phyloP scores from a whole-genome alignment of 1,284 basidiomycete species.

The Vanrija sp. region DNA sequence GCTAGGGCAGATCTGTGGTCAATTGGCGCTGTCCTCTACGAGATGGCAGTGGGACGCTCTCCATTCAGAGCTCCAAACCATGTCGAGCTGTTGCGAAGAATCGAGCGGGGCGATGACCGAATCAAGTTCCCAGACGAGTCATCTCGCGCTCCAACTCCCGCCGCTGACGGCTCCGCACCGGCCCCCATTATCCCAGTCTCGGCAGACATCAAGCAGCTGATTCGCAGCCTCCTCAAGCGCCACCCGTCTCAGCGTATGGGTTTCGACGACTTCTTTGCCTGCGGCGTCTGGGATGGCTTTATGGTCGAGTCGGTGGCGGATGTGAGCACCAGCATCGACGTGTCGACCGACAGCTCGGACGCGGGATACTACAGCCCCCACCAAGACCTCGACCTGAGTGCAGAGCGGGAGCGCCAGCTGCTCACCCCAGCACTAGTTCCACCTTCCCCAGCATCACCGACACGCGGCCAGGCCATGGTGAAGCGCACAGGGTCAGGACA shows the following conservation, averaged over 20 bases:
- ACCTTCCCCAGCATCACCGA: slow-evolving; percentile 21
- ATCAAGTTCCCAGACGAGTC: slow-evolving; percentile 90
- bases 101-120: slow-evolving; percentile 68
- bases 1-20: slow-evolving; percentile 98
- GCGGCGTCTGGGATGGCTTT: slow-evolving; percentile 71
- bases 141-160: slow-evolving; percentile 50
- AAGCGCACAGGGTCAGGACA: slow-evolving; percentile 2
- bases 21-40: slow-evolving; percentile 92
- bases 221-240: slow-evolving; percentile 75
- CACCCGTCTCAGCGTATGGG: slow-evolving; percentile 78
- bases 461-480: not conserved
- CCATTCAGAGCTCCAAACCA: slow-evolving; percentile 95
- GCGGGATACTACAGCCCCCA: slow-evolving; percentile 9
- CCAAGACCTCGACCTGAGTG: not conserved
- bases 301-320: slow-evolving; percentile 56
- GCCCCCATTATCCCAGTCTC: slow-evolving; percentile 57
- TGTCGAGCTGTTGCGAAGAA: slow-evolving; percentile 89
- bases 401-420: too few species aligned
- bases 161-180: slow-evolving; percentile 18
- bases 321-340: slow-evolving; percentile 31
- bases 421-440: slow-evolving; percentile 25
- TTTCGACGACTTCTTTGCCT: slow-evolving; percentile 89
- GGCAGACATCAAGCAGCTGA: slow-evolving; percentile 80
- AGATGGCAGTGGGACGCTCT: slow-evolving; percentile 88
- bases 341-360: slow-evolving; percentile 35